Evolutionary conservation across 164 flowering plant genomes (phyloP).

Genomic region (Akebia trifoliata): DNA sequence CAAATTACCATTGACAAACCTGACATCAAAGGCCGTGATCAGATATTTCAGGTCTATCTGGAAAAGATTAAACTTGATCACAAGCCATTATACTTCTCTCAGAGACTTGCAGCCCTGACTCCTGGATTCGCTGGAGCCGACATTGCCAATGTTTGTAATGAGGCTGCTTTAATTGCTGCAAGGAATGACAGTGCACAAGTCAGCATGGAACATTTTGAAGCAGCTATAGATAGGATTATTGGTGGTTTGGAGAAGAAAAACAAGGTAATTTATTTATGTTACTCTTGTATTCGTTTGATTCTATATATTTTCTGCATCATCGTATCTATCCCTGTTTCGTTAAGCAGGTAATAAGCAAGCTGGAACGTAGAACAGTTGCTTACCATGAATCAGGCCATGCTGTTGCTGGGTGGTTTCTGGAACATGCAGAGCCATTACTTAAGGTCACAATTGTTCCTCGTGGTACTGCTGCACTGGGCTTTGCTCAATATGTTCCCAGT

Average conservation of each 20-base stretch:
- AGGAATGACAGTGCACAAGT: conserved; percentile 47
- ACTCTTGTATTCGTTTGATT: neutral
- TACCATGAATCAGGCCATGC: conserved; percentile 98
- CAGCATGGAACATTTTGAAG: conserved; percentile 76
- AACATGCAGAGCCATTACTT: conserved; percentile 81
- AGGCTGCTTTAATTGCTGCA: conserved; percentile 91
- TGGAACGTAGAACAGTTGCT: conserved; percentile 86
- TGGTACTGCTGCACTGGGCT: conserved; percentile 92
- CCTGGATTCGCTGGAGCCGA: conserved; percentile 98
- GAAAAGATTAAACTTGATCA: conserved; percentile 68
- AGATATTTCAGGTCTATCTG: conserved; percentile 69
- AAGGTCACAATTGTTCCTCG: conserved; percentile 98
- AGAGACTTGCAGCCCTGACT: conserved; percentile 86
- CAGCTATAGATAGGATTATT: conserved; percentile 79
- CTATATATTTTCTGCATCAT: neutral
- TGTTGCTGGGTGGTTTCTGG: conserved; percentile 87
- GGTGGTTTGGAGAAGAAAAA: conserved; percentile 93
- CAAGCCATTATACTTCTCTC: conserved; percentile 61
- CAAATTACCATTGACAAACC: conserved; percentile 82
- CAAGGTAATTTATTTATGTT: conserved; percentile 39
- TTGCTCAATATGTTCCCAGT: conserved; percentile 95
- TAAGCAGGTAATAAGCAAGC: conserved; percentile 85
- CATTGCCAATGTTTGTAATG: conserved; percentile 88
- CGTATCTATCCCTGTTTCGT: conserved; percentile 5
- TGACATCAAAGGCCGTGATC: conserved; percentile 76